phyloP scores from a whole-genome alignment of 1,284 basidiomycete species.

The Malassezia equina region DNA sequence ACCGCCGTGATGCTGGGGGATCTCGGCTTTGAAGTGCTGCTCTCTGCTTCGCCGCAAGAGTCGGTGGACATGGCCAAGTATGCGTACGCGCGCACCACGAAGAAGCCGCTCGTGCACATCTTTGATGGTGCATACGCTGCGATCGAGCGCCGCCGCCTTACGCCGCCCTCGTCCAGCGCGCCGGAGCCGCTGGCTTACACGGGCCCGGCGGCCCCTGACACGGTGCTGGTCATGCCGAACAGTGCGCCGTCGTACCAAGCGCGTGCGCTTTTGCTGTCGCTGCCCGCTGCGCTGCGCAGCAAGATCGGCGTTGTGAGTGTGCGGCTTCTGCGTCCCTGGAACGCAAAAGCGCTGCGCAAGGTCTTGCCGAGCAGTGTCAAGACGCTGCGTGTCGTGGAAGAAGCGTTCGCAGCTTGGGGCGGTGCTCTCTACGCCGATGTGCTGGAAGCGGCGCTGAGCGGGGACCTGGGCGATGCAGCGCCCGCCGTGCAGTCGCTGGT shows the following conservation, averaged over 20 bases:
- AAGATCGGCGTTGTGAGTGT: slow-evolving; percentile 37
- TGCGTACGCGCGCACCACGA: slow-evolving; percentile 27
- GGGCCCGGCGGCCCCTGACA: slow-evolving; percentile 33
- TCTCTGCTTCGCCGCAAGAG: slow-evolving; percentile 40
- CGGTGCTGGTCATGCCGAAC: slow-evolving; percentile 41
- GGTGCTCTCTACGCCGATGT: slow-evolving; percentile 38
- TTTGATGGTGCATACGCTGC: slow-evolving; percentile 45
- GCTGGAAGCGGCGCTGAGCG: slow-evolving; percentile 26
- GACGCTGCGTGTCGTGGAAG: slow-evolving; percentile 40
- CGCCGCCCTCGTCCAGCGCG: slow-evolving; percentile 57
- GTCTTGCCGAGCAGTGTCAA: slow-evolving; percentile 32
- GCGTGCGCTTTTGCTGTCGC: slow-evolving; percentile 29
- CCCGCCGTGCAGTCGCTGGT: slow-evolving; percentile 27
- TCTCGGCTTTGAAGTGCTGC: slow-evolving; percentile 31
- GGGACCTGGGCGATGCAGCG: slow-evolving; percentile 19
- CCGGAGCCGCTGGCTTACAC: slow-evolving; percentile 50
- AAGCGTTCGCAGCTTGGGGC: slow-evolving; percentile 21
- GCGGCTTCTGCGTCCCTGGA: slow-evolving; percentile 36
- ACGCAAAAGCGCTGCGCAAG: slow-evolving; percentile 29
- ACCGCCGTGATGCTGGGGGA: slow-evolving; percentile 36
- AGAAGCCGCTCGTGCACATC: slow-evolving; percentile 38
- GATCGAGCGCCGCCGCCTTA: slow-evolving; percentile 32
- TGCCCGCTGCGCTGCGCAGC: slow-evolving; percentile 25
- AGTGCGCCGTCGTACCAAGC: slow-evolving; percentile 36
- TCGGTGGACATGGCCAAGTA: slow-evolving; percentile 40